Evolutionary conservation across 805 yeast species (phyloP), one percentile per base, ranked within the genome.

Genomic region (Metschnikowia baotianmanensis): DNA sequence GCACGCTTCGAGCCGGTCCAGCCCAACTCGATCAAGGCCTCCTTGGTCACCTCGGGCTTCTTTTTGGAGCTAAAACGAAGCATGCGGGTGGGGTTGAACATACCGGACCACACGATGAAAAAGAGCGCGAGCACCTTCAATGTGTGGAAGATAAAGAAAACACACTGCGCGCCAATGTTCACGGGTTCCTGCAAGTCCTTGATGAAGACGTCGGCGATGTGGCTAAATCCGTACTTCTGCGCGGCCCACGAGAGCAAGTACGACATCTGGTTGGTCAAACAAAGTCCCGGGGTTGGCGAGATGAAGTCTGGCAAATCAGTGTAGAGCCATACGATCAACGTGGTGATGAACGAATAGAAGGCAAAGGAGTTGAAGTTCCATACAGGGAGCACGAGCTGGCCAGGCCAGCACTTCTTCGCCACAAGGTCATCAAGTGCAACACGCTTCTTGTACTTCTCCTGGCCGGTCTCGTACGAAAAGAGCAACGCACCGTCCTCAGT

Each of bases 1-100:
- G 83, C 83, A 51, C 82, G 81, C 62, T 82, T 83, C 18, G 93
- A 76, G 39, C 96, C 96, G n/a, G 96, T 88, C 98, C 98, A 93
- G 35, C 98, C 98, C 51, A 90, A 67, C 4, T 64, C 62, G 24
- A 80, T 51, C 52, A 90, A 73, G 43, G 76, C 69, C 13, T 82
- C 87, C 46, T 70, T 70, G 36, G 76, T 67, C 42, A 69, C 55
- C 22, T 40, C 48, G 34, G 71, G 51, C 11, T 52, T 57, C 6
- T 63, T 53, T 10, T 62, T 43, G 24, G 29, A 25, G 39, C 47
- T 36, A 48, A 69, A 49, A 56, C 70, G 52, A 54, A 62, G 38
- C 45, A 62, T 41, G 58, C 68, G 51, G 58, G 58, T 48, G 25
- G 98, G 98, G 63, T 93, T 91, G 64, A 83, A 75, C 32, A 84